Evolutionary conservation across 1,139 yeast species (phyloP).

Genomic region (Zhuliangozyma blackwelliae): DNA sequence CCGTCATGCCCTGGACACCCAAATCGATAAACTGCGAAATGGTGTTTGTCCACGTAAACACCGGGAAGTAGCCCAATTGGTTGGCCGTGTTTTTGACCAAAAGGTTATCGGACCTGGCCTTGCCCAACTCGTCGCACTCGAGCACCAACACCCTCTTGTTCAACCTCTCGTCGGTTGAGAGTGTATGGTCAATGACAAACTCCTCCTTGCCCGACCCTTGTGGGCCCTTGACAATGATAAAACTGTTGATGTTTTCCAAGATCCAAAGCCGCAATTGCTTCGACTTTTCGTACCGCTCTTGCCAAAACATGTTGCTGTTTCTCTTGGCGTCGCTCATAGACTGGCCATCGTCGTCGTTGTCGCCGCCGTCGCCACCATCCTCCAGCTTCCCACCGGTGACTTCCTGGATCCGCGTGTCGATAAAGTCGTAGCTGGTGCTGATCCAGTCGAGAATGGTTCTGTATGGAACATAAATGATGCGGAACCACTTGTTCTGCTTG

Average conservation of each 20-base stretch:
- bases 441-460: constrained; percentile 20
- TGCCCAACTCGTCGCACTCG: constrained; percentile 74
- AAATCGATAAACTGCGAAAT: constrained; percentile 77
- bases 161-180: constrained; percentile 38
- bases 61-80: constrained; percentile 87
- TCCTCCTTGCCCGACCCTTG: constrained; percentile 90
- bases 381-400: constrained; percentile 12
- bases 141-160: constrained; percentile 59
- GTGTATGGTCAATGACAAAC: constrained; percentile 66
- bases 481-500: constrained; percentile 27
- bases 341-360: no score
- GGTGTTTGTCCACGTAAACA: constrained; percentile 88
- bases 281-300: constrained; percentile 63
- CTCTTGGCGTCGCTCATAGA: constrained; percentile 7
- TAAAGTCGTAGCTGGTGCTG: constrained; percentile 24
- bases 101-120: constrained; percentile 68
- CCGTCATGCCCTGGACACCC: constrained; percentile 85
- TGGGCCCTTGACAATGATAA: constrained; percentile 87
- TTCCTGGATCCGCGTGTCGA: constrained; percentile 20
- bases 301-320: constrained; percentile 51
- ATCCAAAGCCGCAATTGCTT: constrained; percentile 74
- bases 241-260: constrained; percentile 75
- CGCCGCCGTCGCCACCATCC: constrained; percentile 8
- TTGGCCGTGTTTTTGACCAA: constrained; percentile 65
- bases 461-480: constrained; percentile 25